These are phyloP conservation scores for Fusarium keratoplasticum DNA, from an alignment of 2,329 filamentous ascomycete species.

Conservation along the genomic window DNA sequence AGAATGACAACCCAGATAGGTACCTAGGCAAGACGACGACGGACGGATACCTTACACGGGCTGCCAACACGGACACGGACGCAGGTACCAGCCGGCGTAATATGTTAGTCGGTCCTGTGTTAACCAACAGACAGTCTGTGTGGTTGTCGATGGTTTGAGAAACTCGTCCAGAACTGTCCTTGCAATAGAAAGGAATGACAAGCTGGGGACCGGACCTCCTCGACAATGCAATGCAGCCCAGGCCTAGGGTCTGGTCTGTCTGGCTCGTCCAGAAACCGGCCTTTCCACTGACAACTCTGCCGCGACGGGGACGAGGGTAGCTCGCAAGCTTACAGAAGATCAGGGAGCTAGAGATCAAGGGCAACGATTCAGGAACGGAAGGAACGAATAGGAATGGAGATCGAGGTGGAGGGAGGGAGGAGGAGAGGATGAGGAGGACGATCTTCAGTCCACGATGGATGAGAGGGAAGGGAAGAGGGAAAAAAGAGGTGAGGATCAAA, in stretches of 20 bases:
- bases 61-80: slow-evolving; percentile 21
- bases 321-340: slow-evolving; percentile 15
- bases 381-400: neutral
- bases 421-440: slow-evolving; percentile 17
- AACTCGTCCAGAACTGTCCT: slow-evolving; percentile 12
- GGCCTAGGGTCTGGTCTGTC: slow-evolving; percentile 15
- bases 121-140: slow-evolving; percentile 11
- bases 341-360: slow-evolving; percentile 28
- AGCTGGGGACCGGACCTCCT: slow-evolving; percentile 6
- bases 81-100: slow-evolving; percentile 36
- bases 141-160: slow-evolving; percentile 17
- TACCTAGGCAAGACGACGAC: neutral
- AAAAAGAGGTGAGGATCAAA: slow-evolving; percentile 38
- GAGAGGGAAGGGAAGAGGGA: slow-evolving; percentile 27
- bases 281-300: slow-evolving; percentile 22
- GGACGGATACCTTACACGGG: neutral
- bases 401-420: neutral
- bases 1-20: slow-evolving; percentile 6
- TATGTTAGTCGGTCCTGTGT: slow-evolving; percentile 19
- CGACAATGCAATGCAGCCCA: neutral
- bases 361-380: slow-evolving; percentile 29
- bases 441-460: slow-evolving; percentile 34
- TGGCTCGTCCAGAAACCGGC: slow-evolving; percentile 7
- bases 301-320: slow-evolving; percentile 25
- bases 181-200: slow-evolving; percentile 29